These are phyloP conservation scores for Mesembryanthemum crystallinum DNA, from an alignment of 148 eudicot genomes.

Conservation along the genomic window DNA sequence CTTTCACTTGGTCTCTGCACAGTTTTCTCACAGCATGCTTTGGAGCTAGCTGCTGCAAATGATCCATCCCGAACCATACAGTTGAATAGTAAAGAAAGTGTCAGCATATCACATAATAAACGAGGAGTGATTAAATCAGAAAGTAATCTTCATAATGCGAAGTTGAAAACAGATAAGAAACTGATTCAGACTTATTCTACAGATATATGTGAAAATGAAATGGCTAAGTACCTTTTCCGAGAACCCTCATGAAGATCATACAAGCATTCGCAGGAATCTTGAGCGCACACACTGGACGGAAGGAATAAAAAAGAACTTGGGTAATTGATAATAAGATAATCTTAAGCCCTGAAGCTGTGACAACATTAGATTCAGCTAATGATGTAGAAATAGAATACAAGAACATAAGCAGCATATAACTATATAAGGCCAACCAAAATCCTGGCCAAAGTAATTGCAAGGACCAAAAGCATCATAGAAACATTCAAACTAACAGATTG, in stretches of 20 bases:
- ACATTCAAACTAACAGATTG: too few species aligned
- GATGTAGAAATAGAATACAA: too few species aligned
- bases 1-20: slow-evolving; percentile 54
- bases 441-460: too few species aligned
- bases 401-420: too few species aligned
- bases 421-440: too few species aligned
- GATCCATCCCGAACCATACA: slow-evolving; percentile 42
- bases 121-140: neutral
- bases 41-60: slow-evolving; percentile 38
- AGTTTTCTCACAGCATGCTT: slow-evolving; percentile 63
- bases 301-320: neutral
- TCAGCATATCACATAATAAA: neutral
- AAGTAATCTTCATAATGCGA: neutral
- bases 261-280: slow-evolving; percentile 12
- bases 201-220: too few species aligned
- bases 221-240: slow-evolving; percentile 21
- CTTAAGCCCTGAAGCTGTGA: too few species aligned
- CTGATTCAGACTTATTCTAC: neutral
- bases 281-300: slow-evolving; percentile 16
- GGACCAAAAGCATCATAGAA: too few species aligned
- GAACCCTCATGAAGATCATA: slow-evolving; percentile 5
- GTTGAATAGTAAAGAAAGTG: neutral
- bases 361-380: too few species aligned
- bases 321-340: too few species aligned
- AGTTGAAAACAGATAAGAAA: neutral